Percentiles rank a stretch among this genome's conserved stretches.
phyloP scores from a whole-genome alignment of 352 stramenopile genomes.

The Phytophthora pisi region DNA sequence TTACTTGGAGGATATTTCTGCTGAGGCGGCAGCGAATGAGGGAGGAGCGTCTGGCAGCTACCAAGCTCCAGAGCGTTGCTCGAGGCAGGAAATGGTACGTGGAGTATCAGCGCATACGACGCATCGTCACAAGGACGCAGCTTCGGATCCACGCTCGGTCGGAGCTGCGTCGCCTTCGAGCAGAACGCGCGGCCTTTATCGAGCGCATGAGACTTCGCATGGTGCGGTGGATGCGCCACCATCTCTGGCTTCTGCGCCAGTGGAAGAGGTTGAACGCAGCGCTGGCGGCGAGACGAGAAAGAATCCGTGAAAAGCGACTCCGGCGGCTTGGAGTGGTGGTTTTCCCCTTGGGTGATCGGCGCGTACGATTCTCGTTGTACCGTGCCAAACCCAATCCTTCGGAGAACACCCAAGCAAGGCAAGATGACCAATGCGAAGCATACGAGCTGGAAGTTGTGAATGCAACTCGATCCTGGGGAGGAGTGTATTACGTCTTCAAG shows the following conservation, averaged over 20 bases:
- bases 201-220: constrained; percentile 55
- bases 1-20: constrained; percentile 27
- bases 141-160: constrained; percentile 41
- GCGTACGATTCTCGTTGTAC: constrained; percentile 51
- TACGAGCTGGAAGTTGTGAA: constrained; percentile 42
- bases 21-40: constrained; percentile 38
- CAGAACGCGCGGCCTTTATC: constrained; percentile 34
- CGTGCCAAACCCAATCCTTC: background rate
- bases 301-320: constrained; percentile 52
- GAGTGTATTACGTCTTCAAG: constrained; percentile 12
- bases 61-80: constrained; percentile 51
- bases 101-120: constrained; percentile 27
- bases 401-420: background rate
- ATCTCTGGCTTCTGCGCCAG: constrained; percentile 43
- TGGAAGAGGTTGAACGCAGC: constrained; percentile 59
- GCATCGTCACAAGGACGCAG: constrained; percentile 18
- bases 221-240: constrained; percentile 54
- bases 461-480: constrained; percentile 15
- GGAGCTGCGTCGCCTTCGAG: constrained; percentile 43
- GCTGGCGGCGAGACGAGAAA: constrained; percentile 46
- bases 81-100: constrained; percentile 30
- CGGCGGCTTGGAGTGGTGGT: constrained; percentile 36
- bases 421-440: background rate
- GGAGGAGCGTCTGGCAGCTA: constrained; percentile 46
- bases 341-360: constrained; percentile 39